A percentile compares a stretch with the other conserved stretches of the same genome.
Conservation (phyloP, 345 rosid species). For the Angophora floribunda region DNA sequence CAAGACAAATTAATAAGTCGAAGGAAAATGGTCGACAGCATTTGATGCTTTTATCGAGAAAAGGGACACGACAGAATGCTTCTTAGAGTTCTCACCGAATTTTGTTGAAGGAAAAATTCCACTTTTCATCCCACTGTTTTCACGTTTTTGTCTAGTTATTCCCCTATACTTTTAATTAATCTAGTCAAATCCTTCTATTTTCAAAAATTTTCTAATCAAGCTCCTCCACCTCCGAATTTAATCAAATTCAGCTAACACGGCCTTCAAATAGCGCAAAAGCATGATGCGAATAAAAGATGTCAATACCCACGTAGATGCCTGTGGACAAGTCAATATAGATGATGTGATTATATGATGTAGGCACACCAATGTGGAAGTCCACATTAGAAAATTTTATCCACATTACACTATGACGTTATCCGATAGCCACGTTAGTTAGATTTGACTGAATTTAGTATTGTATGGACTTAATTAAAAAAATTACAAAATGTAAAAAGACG, state of each 20-base stretch:
- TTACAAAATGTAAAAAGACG: not conserved
- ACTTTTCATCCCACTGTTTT: not conserved
- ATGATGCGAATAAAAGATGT: not conserved
- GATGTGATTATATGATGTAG: not conserved
- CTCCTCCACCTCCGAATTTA: not conserved
- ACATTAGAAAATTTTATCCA: not conserved
- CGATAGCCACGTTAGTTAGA: not conserved
- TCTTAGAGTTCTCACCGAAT: not conserved
- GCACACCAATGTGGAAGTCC: not conserved
- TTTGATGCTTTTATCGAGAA: not conserved
- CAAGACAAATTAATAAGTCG: not conserved
- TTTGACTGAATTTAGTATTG: not conserved
- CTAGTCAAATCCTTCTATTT: not conserved
- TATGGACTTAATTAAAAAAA: not conserved
- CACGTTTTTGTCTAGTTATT: not conserved
- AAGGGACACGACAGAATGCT: not conserved
- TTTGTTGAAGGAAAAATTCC: not conserved
- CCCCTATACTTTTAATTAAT: not conserved
- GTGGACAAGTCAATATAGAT: not conserved
- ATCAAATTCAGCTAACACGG: not conserved
- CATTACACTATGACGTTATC: not conserved
- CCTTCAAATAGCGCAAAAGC: not conserved
- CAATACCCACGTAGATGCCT: accelerated
- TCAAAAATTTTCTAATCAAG: not conserved
- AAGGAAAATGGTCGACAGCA: not conserved